A percentile compares a stretch with the other conserved stretches of the same genome.
phyloP scores from a whole-genome alignment of 2,329 filamentous ascomycete genomes.

The Cyphellophora attinorum region DNA sequence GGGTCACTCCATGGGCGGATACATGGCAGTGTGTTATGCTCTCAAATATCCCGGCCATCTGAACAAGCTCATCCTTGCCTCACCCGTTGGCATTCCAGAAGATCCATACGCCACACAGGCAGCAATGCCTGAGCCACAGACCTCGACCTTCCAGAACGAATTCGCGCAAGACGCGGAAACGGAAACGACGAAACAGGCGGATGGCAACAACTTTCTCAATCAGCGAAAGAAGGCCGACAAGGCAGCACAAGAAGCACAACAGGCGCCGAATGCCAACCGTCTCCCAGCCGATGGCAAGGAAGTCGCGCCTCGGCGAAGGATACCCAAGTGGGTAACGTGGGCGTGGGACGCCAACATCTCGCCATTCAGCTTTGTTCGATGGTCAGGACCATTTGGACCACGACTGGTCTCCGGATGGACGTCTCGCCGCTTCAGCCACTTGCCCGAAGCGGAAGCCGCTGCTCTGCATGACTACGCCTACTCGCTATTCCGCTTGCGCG shows the following conservation, averaged over 20 bases:
- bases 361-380: slow-evolving; percentile 82
- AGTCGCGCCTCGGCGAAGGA: slow-evolving; percentile 47
- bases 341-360: slow-evolving; percentile 97
- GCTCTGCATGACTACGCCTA: slow-evolving; percentile 91
- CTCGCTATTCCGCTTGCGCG: slow-evolving; percentile 82
- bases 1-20: slow-evolving; percentile 88
- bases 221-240: slow-evolving; percentile 30
- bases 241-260: slow-evolving; percentile 17
- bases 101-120: slow-evolving; percentile 82
- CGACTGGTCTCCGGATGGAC: slow-evolving; percentile 93
- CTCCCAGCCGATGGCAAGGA: slow-evolving; percentile 23
- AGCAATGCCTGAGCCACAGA: slow-evolving; percentile 65
- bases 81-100: slow-evolving; percentile 87
- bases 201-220: slow-evolving; percentile 47
- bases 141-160: slow-evolving; percentile 66
- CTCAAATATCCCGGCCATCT: slow-evolving; percentile 90
- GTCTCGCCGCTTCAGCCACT: slow-evolving; percentile 78
- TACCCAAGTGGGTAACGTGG: slow-evolving; percentile 82
- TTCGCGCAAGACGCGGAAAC: slow-evolving; percentile 65
- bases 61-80: slow-evolving; percentile 93
- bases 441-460: slow-evolving; percentile 69
- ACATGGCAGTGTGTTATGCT: slow-evolving; percentile 89
- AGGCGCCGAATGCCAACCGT: slow-evolving; percentile 6
- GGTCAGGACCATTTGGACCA: slow-evolving; percentile 80
- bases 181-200: slow-evolving; percentile 24